Conservation (phyloP, 495 filamentous ascomycete genomes). For the Thermochaetoides thermophila region DNA sequence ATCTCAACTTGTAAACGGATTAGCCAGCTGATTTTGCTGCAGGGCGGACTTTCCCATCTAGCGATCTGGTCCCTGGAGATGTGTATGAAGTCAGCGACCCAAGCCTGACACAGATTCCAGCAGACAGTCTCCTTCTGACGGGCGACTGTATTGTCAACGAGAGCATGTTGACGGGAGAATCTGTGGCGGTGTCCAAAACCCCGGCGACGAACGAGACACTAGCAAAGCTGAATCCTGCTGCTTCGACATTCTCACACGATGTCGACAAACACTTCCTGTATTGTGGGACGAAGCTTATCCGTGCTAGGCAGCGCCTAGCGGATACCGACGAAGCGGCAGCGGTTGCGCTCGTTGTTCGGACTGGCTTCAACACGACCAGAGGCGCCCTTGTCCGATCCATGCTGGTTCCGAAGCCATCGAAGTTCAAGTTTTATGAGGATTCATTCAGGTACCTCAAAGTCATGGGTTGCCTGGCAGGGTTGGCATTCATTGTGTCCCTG, state of each 20-base stretch:
- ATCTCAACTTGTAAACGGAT: no score
- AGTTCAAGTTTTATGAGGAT: conserved; percentile 95
- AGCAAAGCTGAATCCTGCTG: conserved; percentile 52
- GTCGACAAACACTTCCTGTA: conserved; percentile 83
- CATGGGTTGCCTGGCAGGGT: conserved; percentile 74
- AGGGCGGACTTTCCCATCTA: conserved; percentile 78
- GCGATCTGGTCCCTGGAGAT: conserved; percentile 87
- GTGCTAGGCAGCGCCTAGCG: conserved; percentile 76
- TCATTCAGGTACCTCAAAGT: conserved; percentile 97
- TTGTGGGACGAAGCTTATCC: conserved; percentile 87
- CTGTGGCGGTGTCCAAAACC: conserved; percentile 86
- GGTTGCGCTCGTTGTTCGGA: conserved; percentile 79
- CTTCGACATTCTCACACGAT: conserved; percentile 63
- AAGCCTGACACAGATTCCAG: conserved; percentile 81
- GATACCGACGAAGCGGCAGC: conserved; percentile 74
- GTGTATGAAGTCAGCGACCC: conserved; percentile 97
- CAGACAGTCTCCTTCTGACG: conserved; percentile 80
- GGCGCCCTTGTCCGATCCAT: conserved; percentile 93
- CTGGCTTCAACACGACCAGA: conserved; percentile 95
- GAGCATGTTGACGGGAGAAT: conserved; percentile 98
- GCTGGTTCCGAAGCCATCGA: conserved; percentile 95
- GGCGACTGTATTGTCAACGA: conserved; percentile 99
- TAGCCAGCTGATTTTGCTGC: no score
- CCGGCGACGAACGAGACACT: conserved; percentile 77
- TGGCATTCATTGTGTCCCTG: conserved; percentile 84